These are phyloP conservation scores for Hypocrella siamensis DNA, from an alignment of 2,329 filamentous ascomycete genomes.

Conservation along the genomic window DNA sequence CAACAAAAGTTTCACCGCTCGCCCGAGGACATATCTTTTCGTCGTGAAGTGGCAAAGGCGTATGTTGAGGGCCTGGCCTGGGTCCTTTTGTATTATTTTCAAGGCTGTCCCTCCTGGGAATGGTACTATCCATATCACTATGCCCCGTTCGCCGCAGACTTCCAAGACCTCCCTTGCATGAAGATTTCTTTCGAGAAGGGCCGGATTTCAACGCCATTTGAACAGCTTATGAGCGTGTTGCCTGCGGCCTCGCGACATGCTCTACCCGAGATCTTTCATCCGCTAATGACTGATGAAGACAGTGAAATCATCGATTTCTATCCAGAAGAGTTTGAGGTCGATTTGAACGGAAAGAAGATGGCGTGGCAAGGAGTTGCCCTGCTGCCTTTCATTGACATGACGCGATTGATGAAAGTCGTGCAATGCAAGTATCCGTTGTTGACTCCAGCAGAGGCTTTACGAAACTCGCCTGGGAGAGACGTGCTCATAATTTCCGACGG, in stretches of 20 bases:
- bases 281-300: conserved; percentile 74
- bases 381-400: conserved; percentile 91
- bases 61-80: conserved; percentile 92
- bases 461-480: conserved; percentile 70
- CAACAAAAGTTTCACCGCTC: conserved; percentile 88
- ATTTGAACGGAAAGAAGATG: conserved; percentile 96
- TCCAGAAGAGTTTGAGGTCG: conserved; percentile 81
- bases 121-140: conserved; percentile 99
- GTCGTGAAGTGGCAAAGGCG: conserved; percentile 73
- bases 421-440: conserved; percentile 67
- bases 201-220: conserved; percentile 75
- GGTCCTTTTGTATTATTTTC: conserved; percentile 95
- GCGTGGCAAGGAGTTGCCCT: conserved; percentile 93
- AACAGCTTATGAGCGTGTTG: conserved; percentile 96
- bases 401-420: conserved; percentile 68
- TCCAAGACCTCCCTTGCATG: conserved; percentile 67
- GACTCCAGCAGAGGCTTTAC: conserved; percentile 56
- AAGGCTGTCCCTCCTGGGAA: conserved; percentile 95
- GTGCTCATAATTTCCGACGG: conserved; percentile 72
- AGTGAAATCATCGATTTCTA: conserved; percentile 97
- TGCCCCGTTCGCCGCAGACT: conserved; percentile 92
- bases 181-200: conserved; percentile 72
- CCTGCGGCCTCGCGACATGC: conserved; percentile 87
- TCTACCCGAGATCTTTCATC: conserved; percentile 75
- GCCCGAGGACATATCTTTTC: conserved; percentile 68